Evolutionary conservation across 1,284 basidiomycete genomes (phyloP).

Genomic region (Sanguinoderma infundibulare): DNA sequence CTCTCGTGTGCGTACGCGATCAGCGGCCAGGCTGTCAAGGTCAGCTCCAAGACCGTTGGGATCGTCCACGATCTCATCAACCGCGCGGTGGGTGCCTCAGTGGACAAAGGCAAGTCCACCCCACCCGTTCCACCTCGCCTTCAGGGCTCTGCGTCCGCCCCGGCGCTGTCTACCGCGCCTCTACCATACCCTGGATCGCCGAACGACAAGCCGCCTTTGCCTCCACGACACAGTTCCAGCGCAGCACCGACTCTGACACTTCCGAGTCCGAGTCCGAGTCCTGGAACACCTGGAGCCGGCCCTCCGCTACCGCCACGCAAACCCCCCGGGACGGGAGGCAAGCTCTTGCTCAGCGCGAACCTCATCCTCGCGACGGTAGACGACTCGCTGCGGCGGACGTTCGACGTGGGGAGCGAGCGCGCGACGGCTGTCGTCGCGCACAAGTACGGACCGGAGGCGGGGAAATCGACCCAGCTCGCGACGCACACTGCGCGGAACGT

Average conservation of each 20-base stretch:
- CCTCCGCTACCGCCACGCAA: conserved; percentile 15
- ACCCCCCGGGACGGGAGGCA: conserved; percentile 40
- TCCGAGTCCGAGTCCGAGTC: too few species aligned
- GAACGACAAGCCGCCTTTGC: conserved; percentile 27
- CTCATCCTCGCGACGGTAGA: conserved; percentile 77
- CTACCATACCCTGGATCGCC: conserved; percentile 2
- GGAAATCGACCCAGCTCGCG: conserved; percentile 53
- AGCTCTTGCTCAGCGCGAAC: conserved; percentile 70
- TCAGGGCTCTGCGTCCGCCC: background rate
- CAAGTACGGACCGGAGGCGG: conserved; percentile 73
- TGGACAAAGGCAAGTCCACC: conserved; percentile 14
- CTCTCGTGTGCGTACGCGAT: conserved; percentile 66
- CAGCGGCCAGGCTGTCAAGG: conserved; percentile 68
- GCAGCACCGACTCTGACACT: conserved; percentile 8
- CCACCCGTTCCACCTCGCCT: conserved; percentile 2
- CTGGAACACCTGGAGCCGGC: too few species aligned
- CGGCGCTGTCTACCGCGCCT: background rate
- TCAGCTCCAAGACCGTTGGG: conserved; percentile 66
- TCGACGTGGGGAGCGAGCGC: conserved; percentile 60
- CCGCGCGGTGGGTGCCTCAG: conserved; percentile 40
- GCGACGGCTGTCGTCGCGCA: conserved; percentile 64
- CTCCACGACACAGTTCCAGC: conserved; percentile 18
- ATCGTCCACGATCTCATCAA: conserved; percentile 67
- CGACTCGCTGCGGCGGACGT: conserved; percentile 61
- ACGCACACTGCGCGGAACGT: conserved; percentile 73